Evolutionary conservation across 2,329 filamentous ascomycete genomes (phyloP), one percentile per base, ranked within the genome.

Genomic region (Chaetomiaceae sp.): DNA sequence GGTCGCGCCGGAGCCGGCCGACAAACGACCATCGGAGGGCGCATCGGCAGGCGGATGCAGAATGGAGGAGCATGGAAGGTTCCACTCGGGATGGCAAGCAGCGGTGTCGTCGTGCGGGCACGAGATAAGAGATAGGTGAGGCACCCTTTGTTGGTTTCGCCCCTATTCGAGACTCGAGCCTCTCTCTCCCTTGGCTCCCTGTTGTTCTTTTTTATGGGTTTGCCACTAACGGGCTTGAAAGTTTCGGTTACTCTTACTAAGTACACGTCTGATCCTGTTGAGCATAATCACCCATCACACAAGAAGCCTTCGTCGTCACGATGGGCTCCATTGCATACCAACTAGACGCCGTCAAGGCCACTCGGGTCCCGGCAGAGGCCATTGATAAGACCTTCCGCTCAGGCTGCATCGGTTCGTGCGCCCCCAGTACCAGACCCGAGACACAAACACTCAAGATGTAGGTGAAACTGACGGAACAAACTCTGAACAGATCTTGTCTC

Each of bases 311-410:
- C n/a, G n/a, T n/a, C n/a, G 39, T 58, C 46, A 61, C 58, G 38
- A 64, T 69, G 55, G 57, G 61, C 35, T 72, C 74, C 42, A 66
- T 69, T 48, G 71, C 71, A 49, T 82, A 83, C 61, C 71, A 74
- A 57, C 65, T 81, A n/a, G 75, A 79, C 50, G 59, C 69, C 53
- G 71, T 81, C 58, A 62, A 70, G 56, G 73, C 69, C 32, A 73
- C 70, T 11, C 58, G 60, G 6, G 61, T 83, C 42, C 62, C 70
- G 27, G 63, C 77, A 18, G 71, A 73, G 10, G 68, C 77, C 48
- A 83, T 83, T 51, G 78, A 83, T 63, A 67, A 66, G 56, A 79
- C 76, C 22, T 83, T 84, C 59, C 72, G 76, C 45, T 81, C 79
- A 15, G 76, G 66, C 60, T 75, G 69, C 58, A 81, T 83, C 56